Conservation (phyloP, 805 yeast genomes). For the Naumovozyma castellii region DNA sequence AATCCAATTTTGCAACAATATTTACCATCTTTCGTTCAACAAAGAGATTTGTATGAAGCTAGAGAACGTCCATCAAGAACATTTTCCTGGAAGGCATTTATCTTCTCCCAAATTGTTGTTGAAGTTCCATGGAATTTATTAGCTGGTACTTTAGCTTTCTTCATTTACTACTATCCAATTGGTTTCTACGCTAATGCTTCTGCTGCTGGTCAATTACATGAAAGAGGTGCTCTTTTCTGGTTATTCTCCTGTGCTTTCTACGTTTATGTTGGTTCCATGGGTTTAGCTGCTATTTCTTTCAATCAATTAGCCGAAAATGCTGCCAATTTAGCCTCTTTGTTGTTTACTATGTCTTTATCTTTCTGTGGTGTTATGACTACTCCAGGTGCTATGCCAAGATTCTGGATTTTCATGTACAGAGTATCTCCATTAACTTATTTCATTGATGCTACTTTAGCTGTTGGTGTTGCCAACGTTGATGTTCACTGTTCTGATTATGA, state of each 20-base stretch:
- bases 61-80: conserved; percentile 69
- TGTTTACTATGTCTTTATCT: conserved; percentile 53
- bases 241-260: conserved; percentile 38
- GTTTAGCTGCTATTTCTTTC: conserved; percentile 50
- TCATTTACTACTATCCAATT: conserved; percentile 65
- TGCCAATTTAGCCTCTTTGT: conserved; percentile 46
- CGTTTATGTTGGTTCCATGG: conserved; percentile 48
- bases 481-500: conserved; percentile 44
- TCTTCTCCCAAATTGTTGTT: conserved; percentile 50
- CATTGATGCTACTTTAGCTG: conserved; percentile 43
- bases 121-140: conserved; percentile 59
- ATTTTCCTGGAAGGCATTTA: conserved; percentile 55
- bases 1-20: conserved; percentile 52
- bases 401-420: conserved; percentile 75
- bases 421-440: conserved; percentile 62
- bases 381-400: conserved; percentile 52
- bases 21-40: conserved; percentile 51
- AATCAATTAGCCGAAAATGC: conserved; percentile 52
- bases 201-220: conserved; percentile 37
- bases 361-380: conserved; percentile 73
- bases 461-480: conserved; percentile 43
- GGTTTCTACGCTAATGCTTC: conserved; percentile 56
- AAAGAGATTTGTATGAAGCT: conserved; percentile 60
- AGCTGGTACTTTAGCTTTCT: conserved; percentile 53
- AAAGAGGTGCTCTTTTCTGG: conserved; percentile 53